These are phyloP conservation scores for Termitomyces sp. DNA, from an alignment of 768 basidiomycete genomes.

Conservation along the genomic window DNA sequence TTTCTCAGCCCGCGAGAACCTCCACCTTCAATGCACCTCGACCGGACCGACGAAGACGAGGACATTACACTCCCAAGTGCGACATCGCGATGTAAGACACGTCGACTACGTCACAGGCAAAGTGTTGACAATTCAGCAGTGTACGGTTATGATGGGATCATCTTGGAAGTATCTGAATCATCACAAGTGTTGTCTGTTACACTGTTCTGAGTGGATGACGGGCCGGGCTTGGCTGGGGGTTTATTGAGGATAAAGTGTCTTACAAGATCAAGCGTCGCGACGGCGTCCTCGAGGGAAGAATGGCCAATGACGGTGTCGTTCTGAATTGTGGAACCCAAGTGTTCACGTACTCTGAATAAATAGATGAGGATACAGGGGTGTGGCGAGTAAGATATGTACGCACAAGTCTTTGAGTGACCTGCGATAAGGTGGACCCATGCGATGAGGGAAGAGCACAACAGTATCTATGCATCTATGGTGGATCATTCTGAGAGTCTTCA, in stretches of 20 bases:
- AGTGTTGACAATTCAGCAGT: conserved; percentile 30
- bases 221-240: conserved; percentile 23
- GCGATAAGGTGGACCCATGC: conserved; percentile 65
- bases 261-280: conserved; percentile 84
- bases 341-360: conserved; percentile 69
- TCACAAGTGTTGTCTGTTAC: conserved; percentile 74
- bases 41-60: conserved; percentile 74
- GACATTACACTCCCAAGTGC: conserved; percentile 61
- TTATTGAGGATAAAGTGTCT: conserved; percentile 74
- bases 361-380: not conserved
- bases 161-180: conserved; percentile 72
- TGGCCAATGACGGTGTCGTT: conserved; percentile 75
- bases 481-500: conserved; percentile 83
- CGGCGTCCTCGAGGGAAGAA: conserved; percentile 86
- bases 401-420: conserved; percentile 81
- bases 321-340: conserved; percentile 79
- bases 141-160: conserved; percentile 76
- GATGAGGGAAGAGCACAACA: conserved; percentile 79
- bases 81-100: conserved; percentile 55
- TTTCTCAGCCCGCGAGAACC: conserved; percentile 71
- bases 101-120: not conserved
- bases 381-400: conserved; percentile 10
- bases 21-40: conserved; percentile 75
- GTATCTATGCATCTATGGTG: conserved; percentile 89
- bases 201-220: conserved; percentile 51